Evolutionary conservation across 768 basidiomycete genomes (phyloP), one percentile per base, ranked within the genome.

Genomic region (Psilocybe cyanescens): DNA sequence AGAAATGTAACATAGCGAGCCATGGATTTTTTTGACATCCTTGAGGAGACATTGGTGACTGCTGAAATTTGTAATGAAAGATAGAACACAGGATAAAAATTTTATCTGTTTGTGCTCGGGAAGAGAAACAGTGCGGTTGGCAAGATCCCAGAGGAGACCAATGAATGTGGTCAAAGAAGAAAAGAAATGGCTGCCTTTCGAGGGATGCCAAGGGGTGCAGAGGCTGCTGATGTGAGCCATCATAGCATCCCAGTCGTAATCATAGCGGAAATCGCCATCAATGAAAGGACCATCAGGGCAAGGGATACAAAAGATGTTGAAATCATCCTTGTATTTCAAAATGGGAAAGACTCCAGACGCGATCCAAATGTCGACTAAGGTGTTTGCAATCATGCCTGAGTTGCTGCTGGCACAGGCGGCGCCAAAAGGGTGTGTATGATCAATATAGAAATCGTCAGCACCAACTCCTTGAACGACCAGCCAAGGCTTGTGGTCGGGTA

Each of bases 111-210:
- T 80, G 11, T 49, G 30, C 16, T 71, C 67, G 0, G 73, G 74
- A 5, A 80, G 68, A 3, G 67, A 66, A 0, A 78, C 75, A 0
- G 37, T 58, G 8, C 62, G 65, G 0, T 30, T 6, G 1, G 37
- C 37, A 14, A 79, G 53, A 53, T 76, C 66, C 78, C 77, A 79
- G 0, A 60, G 52, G 57, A 78, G 73, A 9, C 77, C 75, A 14
- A 77, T 69, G 62, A 74, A 80, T 1, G 52, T 67, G 9, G 67
- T 68, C 1, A 33, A 39, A 12, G 28, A 45, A 0, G 37, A 39
- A 52, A 78, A 78, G 16, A 28, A 5, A 4, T 62, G 53, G 3
- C 65, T 49, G 5, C 71, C 71, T 39, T 74, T 76, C 0, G 64
- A 64, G 1, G 63, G 64, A 51, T 76, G 74, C 72, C 72, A 74